phyloP scores from a whole-genome alignment of 495 filamentous ascomycete species.

The Trichoderma asperelloides region DNA sequence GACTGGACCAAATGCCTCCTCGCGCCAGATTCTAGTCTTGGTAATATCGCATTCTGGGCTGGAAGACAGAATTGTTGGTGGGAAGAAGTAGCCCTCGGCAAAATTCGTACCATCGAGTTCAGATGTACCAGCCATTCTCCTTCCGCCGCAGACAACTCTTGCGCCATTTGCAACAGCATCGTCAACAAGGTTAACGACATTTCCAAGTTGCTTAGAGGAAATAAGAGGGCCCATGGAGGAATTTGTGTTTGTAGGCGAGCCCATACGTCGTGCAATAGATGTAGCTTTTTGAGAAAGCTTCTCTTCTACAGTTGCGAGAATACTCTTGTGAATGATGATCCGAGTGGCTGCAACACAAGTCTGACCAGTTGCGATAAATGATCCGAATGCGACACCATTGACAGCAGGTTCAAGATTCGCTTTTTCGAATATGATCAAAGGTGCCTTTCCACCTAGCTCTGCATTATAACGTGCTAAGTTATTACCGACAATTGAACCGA shows the following conservation, averaged over 20 bases:
- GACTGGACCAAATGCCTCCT: constrained; percentile 45
- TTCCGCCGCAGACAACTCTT: constrained; percentile 28
- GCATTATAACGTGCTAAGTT: constrained; percentile 49
- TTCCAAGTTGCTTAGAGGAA: constrained; percentile 28
- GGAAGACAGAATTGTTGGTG: constrained; percentile 45
- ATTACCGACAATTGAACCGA: constrained; percentile 37
- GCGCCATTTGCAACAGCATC: constrained; percentile 23
- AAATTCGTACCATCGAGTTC: constrained; percentile 26
- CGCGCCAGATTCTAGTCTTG: constrained; percentile 27
- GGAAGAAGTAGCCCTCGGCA: constrained; percentile 47
- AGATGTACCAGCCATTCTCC: constrained; percentile 22
- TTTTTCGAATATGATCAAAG: constrained; percentile 44
- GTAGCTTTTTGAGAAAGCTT: constrained; percentile 47
- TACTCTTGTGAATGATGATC: constrained; percentile 42
- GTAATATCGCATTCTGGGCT: constrained; percentile 43
- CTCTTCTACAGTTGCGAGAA: constrained; percentile 43
- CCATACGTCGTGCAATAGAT: constrained; percentile 47
- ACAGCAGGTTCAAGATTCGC: constrained; percentile 43
- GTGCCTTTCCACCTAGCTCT: constrained; percentile 54
- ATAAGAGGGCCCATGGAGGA: constrained; percentile 49
- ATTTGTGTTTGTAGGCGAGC: constrained; percentile 48
- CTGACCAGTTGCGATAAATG: constrained; percentile 50
- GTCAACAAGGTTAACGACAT: constrained; percentile 28
- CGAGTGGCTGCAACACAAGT: constrained; percentile 54
- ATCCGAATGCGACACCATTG: constrained; percentile 50